Evolutionary conservation across 257 asterid species (phyloP).

Genomic region (Knoxia roxburghii): DNA sequence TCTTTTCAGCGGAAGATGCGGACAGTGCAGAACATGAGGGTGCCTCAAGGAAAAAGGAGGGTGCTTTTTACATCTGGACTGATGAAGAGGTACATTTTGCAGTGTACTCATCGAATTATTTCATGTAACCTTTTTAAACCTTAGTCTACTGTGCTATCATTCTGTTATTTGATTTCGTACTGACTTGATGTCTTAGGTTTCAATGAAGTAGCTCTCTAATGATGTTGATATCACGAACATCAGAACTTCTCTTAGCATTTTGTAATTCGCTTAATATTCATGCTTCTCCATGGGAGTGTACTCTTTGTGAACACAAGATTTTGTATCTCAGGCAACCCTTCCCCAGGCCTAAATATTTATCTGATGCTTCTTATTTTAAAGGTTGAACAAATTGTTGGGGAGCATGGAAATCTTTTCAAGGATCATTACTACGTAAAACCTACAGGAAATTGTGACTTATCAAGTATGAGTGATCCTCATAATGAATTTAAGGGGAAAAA

Average conservation of each 20-base stretch:
- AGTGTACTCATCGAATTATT: neutral
- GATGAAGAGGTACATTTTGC: constrained; percentile 54
- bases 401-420: constrained; percentile 59
- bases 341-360: neutral
- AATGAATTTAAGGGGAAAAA: constrained; percentile 78
- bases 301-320: neutral
- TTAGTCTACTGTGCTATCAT: no score
- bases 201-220: neutral
- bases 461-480: constrained; percentile 89
- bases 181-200: neutral
- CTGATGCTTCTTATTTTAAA: constrained; percentile 13
- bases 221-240: neutral
- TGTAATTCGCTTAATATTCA: neutral
- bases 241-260: neutral
- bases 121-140: neutral
- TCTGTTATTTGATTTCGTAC: neutral
- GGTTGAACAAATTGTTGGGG: constrained; percentile 72
- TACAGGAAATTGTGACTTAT: constrained; percentile 86
- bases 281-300: neutral
- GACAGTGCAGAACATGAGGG: constrained; percentile 89
- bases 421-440: constrained; percentile 79
- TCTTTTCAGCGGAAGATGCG: constrained; percentile 96
- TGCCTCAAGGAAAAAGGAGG: constrained; percentile 68
- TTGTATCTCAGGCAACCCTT: no score
- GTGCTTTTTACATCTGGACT: constrained; percentile 89